Conservation (phyloP, 2,329 filamentous ascomycete genomes). For the Colletotrichum theobromicola region DNA sequence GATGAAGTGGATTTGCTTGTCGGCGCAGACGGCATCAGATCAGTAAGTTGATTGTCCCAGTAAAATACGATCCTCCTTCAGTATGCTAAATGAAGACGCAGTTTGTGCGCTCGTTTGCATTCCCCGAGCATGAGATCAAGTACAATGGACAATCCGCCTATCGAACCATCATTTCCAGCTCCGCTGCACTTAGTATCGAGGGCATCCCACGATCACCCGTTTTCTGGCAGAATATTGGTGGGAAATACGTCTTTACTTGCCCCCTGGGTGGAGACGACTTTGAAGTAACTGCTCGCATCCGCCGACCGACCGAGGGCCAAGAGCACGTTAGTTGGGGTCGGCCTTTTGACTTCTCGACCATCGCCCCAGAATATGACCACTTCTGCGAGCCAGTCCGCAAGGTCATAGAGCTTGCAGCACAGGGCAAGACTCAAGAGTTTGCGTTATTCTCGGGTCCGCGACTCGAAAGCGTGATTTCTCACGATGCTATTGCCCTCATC, state of each 20-base stretch:
- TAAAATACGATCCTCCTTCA: accelerated
- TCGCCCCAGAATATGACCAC: conserved; percentile 29
- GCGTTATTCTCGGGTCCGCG: conserved; percentile 32
- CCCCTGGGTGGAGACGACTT: conserved; percentile 37
- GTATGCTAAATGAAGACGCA: not conserved
- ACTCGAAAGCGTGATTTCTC: conserved; percentile 28
- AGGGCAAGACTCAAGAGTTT: conserved; percentile 32
- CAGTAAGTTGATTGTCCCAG: conserved; percentile 31
- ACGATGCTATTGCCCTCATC: conserved; percentile 46
- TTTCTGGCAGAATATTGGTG: conserved; percentile 36
- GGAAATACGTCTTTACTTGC: conserved; percentile 37
- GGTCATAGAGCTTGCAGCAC: conserved; percentile 30
- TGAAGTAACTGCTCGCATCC: conserved; percentile 34
- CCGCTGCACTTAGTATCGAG: conserved; percentile 29
- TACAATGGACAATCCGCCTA: conserved; percentile 45
- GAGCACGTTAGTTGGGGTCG: conserved; percentile 35
- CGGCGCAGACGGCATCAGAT: conserved; percentile 58
- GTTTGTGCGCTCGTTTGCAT: conserved; percentile 45
- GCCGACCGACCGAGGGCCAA: conserved; percentile 25
- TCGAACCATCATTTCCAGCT: conserved; percentile 32
- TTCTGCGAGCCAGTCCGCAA: conserved; percentile 35
- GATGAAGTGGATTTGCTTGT: conserved; percentile 51
- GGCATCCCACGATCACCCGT: conserved; percentile 31
- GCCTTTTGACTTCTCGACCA: conserved; percentile 22
- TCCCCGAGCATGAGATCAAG: conserved; percentile 45